Base-by-base conservation (phyloP, 1,284 basidiomycete species). In the Agaricales sp. region DNA sequence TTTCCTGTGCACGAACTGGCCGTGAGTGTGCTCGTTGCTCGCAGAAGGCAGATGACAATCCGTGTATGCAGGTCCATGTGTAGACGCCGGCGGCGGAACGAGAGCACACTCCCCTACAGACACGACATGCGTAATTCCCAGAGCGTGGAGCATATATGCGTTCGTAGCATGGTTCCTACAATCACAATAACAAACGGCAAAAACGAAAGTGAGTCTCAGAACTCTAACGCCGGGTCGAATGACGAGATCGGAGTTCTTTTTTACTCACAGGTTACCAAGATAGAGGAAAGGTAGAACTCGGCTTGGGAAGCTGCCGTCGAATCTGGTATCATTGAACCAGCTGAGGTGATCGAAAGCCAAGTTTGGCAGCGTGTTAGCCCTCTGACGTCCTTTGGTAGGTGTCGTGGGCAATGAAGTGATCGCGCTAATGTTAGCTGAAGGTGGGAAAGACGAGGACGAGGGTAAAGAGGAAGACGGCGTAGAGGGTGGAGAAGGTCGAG, bases 121-220 rank as follows among this genome's bases (percentile, higher is more conserved):
- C 25, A 99, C 94, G 54, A 99, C 93, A 61, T 98, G 94, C 1
- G 92, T 95, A 59, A 99, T 96, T 41, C 92, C 92, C n/a, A 99
- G 77, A 2, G 91, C 87, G 57, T 92, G 87, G 2, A 98, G 80
- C 92, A 99, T 96, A 59, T 89, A 87, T 41, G 85, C 92, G 62
- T 99, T 99, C 43, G 86, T 77, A 0, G 95, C 95, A 57, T 98
- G 95, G 59, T 91, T 90, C 59, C 87, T 90, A 62, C 38, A n/a
- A 43, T 35, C 19, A 20, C 49, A 44, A 18, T 52, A 47, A 41
- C 8, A n/a, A 51, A 46, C 45, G 55, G 22, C 48, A 52, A 48
- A 46, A 50, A n/a, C n/a, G n/a, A n/a, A n/a, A n/a, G n/a, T n/a
- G n/a, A n/a, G n/a, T n/a, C n/a, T n/a, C n/a, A n/a, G n/a, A n/a